Conservation (phyloP, 352 stramenopile species). For the Saprolegnia diclina region DNA sequence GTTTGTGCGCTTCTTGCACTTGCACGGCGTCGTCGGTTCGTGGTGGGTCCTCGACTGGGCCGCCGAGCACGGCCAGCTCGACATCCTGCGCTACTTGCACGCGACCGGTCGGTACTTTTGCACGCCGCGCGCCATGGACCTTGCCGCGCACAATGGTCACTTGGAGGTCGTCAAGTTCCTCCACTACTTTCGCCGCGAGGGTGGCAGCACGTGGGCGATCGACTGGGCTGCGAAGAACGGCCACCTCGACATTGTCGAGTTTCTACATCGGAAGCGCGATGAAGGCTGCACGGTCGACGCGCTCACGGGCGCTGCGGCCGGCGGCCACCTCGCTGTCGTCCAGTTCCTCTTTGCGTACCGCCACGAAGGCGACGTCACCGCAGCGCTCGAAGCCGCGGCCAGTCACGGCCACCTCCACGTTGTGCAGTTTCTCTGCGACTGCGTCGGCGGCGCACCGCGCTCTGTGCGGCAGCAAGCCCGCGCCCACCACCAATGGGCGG, state of each 20-base stretch:
- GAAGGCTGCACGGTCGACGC: constrained; percentile 3
- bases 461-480: neutral
- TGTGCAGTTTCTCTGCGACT: constrained; percentile 6
- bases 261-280: constrained; percentile 9
- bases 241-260: constrained; percentile 24
- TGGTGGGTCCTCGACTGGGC: constrained; percentile 26
- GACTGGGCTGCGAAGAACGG: constrained; percentile 25
- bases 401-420: neutral
- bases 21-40: constrained; percentile 4
- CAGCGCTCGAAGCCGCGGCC: neutral
- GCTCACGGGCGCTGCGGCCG: neutral
- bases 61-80: constrained; percentile 23
- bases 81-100: constrained; percentile 27
- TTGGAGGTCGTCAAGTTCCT: constrained; percentile 7
- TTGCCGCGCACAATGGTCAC: neutral
- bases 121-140: constrained; percentile 1
- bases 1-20: neutral
- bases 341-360: constrained; percentile 3
- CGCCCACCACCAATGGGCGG: neutral
- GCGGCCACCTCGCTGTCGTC: neutral
- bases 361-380: constrained; percentile 6
- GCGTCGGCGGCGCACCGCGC: neutral
- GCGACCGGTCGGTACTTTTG: constrained; percentile 4
- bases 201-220: constrained; percentile 18
- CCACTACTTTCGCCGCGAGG: neutral